A percentile compares a stretch with the other conserved stretches of the same genome.
Evolutionary conservation across 805 yeast species (phyloP).

Genomic region (Wickerhamomyces silvicola): DNA sequence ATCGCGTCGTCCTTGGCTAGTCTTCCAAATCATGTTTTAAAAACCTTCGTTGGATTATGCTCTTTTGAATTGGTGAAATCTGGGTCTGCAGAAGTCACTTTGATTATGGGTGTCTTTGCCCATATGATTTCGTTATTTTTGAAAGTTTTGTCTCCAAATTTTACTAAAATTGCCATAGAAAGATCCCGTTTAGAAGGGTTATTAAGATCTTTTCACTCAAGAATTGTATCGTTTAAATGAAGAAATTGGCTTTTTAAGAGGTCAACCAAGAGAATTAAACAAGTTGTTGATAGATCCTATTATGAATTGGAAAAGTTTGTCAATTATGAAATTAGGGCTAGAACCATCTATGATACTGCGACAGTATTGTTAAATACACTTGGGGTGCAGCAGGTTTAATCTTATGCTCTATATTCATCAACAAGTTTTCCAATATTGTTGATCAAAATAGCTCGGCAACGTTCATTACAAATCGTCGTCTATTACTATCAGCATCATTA

Average conservation of each 20-base stretch:
- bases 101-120: conserved; percentile 72
- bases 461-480: conserved; percentile 82
- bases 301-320: conserved; percentile 75
- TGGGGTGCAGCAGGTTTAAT: conserved; percentile 95
- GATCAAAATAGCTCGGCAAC: conserved; percentile 61
- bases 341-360: conserved; percentile 75
- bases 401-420: conserved; percentile 80
- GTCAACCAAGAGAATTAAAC: conserved; percentile 74
- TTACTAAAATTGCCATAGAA: conserved; percentile 70
- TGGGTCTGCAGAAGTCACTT: conserved; percentile 62
- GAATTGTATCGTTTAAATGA: conserved; percentile 73
- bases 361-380: conserved; percentile 83
- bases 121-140: conserved; percentile 72
- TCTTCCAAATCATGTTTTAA: conserved; percentile 76
- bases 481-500: conserved; percentile 77
- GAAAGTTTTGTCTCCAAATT: conserved; percentile 80
- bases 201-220: conserved; percentile 76
- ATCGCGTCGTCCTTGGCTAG: conserved; percentile 62
- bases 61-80: conserved; percentile 59
- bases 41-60: conserved; percentile 81
- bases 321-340: conserved; percentile 66
- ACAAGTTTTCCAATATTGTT: conserved; percentile 32
- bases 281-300: conserved; percentile 71
- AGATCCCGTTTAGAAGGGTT: conserved; percentile 80
- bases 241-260: conserved; percentile 80